Base-by-base conservation (phyloP, 352 stramenopile genomes). In the Globisporangium radiosum region DNA sequence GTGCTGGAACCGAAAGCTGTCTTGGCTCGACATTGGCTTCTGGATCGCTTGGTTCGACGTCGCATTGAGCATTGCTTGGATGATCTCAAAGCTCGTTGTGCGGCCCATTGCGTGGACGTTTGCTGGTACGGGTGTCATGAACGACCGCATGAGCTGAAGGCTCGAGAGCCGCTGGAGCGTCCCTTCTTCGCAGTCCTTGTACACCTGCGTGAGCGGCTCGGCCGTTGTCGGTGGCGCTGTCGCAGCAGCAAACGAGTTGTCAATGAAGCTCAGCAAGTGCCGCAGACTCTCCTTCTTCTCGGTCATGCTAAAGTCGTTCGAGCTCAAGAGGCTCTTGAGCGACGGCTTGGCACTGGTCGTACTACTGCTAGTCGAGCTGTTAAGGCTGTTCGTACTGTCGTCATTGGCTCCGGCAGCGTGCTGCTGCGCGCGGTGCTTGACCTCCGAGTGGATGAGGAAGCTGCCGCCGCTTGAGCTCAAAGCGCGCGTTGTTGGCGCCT, bases 281-380 rank as follows among this genome's bases (percentile, higher is more conserved):
- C 78, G 78, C 45, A 94, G 52, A 62, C 84, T 94, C 66, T 91
- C 79, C 59, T 94, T 94, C 74, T 94, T 94, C 64, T 94, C 80
- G 33, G 76, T 91, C 79, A 90, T 87, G 14, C 69, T 79, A 45
- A 94, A 94, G 54, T 88, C 69, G 48, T 82, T 87, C n/a, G 80
- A 90, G 65, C 84, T 92, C 56, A 94, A 64, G 10, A 94, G 66
- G 49, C 81, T 85, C 70, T 94, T 90, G 25, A 94, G 75, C 42
- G 79, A 85, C 50, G 79, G 81, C 39, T 82, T 82, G 37, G 67
- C 54, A 5, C 66, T 60, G 10, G 69, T 71, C 10, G 43, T 47
- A n/a, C 13, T 47, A 15, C 43, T 47, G 43, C 43, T 47, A 7
- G 4, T 7, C 25, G 25, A 33, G 25, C 25, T 33, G 25, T 33